phyloP scores from a whole-genome alignment of 805 yeast genomes.

The Cyberlindnera euphorbiiphila region DNA sequence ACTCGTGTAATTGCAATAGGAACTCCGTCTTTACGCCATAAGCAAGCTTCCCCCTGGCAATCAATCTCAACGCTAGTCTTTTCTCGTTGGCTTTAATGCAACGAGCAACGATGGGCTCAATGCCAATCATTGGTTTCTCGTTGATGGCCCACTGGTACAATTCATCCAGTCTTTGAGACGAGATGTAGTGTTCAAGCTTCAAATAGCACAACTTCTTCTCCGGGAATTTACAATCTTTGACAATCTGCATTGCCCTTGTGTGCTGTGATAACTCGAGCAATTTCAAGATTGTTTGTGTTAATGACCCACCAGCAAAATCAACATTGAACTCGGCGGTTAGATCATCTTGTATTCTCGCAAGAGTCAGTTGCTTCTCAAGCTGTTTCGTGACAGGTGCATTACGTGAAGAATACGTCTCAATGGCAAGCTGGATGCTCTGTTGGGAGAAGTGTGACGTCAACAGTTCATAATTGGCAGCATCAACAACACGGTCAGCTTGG shows the following conservation, averaged over 20 bases:
- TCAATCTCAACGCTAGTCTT: slow-evolving; percentile 18
- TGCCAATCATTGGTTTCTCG: slow-evolving; percentile 68
- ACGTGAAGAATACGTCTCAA: slow-evolving; percentile 27
- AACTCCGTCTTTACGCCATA: slow-evolving; percentile 18
- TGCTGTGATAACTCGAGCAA: slow-evolving; percentile 47
- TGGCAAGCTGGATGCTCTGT: slow-evolving; percentile 21
- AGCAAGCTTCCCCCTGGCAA: slow-evolving; percentile 15
- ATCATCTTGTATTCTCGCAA: slow-evolving; percentile 42
- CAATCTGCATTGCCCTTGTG: slow-evolving; percentile 43
- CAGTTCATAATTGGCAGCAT: slow-evolving; percentile 41
- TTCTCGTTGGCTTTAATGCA: slow-evolving; percentile 16
- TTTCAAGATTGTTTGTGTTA: slow-evolving; percentile 44
- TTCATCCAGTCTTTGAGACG: slow-evolving; percentile 48
- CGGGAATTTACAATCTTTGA: slow-evolving; percentile 50
- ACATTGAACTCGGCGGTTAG: slow-evolving; percentile 39
- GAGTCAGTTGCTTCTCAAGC: slow-evolving; percentile 41
- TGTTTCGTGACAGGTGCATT: slow-evolving; percentile 35
- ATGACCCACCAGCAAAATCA: slow-evolving; percentile 39
- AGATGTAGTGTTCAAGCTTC: slow-evolving; percentile 45
- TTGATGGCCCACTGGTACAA: slow-evolving; percentile 48
- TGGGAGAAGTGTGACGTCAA: slow-evolving; percentile 15
- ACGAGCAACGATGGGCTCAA: slow-evolving; percentile 45
- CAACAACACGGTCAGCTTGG: slow-evolving; percentile 57
- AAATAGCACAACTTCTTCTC: slow-evolving; percentile 55
- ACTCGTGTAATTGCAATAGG: slow-evolving; percentile 21